These are phyloP conservation scores for Candida dubliniensis DNA, from an alignment of 1,139 yeast genomes.

Conservation along the genomic window DNA sequence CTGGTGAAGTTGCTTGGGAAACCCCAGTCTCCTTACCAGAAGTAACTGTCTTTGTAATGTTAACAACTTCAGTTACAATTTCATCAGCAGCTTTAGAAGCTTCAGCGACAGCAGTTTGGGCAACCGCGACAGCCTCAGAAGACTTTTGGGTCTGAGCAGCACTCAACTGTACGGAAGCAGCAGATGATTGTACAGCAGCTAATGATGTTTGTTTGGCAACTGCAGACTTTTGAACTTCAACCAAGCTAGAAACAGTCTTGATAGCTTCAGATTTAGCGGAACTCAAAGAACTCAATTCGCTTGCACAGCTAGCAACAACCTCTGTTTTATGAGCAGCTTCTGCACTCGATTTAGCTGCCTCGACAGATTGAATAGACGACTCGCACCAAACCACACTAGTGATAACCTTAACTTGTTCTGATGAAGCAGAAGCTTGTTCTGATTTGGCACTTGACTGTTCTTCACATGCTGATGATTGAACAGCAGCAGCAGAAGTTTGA, in stretches of 20 bases:
- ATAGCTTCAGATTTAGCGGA: constrained; percentile 10
- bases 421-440: constrained; percentile 9
- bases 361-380: constrained; percentile 12
- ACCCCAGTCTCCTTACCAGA: constrained; percentile 5
- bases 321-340: constrained; percentile 9
- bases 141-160: constrained; percentile 10
- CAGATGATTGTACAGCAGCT: constrained; percentile 10
- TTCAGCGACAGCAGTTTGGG: constrained; percentile 9
- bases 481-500: constrained; percentile 6
- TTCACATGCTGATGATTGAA: constrained; percentile 8
- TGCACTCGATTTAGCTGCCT: constrained; percentile 12
- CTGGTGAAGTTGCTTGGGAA: not conserved
- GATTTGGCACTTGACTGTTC: constrained; percentile 9
- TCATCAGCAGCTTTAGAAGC: constrained; percentile 11
- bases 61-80: constrained; percentile 3
- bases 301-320: constrained; percentile 9
- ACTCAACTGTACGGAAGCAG: constrained; percentile 12
- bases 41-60: constrained; percentile 4
- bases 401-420: constrained; percentile 8
- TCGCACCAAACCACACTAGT: constrained; percentile 14
- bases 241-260: constrained; percentile 7
- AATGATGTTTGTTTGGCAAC: constrained; percentile 9
- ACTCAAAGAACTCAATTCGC: constrained; percentile 6
- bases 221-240: constrained; percentile 5
- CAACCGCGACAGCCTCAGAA: constrained; percentile 7